These are phyloP conservation scores for Cercospora sp. DNA, from an alignment of 2,329 filamentous ascomycete species.

Conservation along the genomic window DNA sequence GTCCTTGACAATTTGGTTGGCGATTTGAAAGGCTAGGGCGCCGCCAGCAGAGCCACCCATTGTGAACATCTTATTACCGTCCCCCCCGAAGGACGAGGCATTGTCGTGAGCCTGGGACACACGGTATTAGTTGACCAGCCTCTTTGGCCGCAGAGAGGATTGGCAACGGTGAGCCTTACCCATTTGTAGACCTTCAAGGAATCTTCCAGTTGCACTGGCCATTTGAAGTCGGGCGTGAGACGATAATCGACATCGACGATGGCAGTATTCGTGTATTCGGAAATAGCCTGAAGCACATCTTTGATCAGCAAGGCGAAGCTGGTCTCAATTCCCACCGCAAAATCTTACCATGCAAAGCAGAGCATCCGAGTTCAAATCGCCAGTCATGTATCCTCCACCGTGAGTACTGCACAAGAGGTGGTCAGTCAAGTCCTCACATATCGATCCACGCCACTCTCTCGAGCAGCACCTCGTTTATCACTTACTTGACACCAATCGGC, in stretches of 20 bases:
- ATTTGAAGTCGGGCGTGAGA: conserved; percentile 48
- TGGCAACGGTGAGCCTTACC: conserved; percentile 30
- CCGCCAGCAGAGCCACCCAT: conserved; percentile 36
- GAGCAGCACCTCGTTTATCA: neutral
- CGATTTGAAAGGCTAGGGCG: conserved; percentile 27
- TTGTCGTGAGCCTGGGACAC: conserved; percentile 26
- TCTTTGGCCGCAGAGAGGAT: too few species aligned
- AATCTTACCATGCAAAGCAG: conserved; percentile 22
- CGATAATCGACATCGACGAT: conserved; percentile 47
- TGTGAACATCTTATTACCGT: conserved; percentile 28
- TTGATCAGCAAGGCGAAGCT: too few species aligned
- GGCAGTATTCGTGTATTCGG: conserved; percentile 28
- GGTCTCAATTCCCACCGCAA: too few species aligned
- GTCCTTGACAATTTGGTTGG: conserved; percentile 27
- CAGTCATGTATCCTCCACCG: conserved; percentile 32
- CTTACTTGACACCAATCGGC: conserved; percentile 23
- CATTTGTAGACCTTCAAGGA: conserved; percentile 42
- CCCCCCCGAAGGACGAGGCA: conserved; percentile 28
- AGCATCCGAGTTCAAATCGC: conserved; percentile 30
- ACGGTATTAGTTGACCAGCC: neutral
- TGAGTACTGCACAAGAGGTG: conserved; percentile 17
- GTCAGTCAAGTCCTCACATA: neutral
- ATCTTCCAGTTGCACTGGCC: conserved; percentile 48
- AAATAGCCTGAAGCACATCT: conserved; percentile 5
- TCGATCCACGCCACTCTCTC: neutral